Evolutionary conservation across 164 flowering plant genomes (phyloP).

Genomic region (Vitis amurensis): DNA sequence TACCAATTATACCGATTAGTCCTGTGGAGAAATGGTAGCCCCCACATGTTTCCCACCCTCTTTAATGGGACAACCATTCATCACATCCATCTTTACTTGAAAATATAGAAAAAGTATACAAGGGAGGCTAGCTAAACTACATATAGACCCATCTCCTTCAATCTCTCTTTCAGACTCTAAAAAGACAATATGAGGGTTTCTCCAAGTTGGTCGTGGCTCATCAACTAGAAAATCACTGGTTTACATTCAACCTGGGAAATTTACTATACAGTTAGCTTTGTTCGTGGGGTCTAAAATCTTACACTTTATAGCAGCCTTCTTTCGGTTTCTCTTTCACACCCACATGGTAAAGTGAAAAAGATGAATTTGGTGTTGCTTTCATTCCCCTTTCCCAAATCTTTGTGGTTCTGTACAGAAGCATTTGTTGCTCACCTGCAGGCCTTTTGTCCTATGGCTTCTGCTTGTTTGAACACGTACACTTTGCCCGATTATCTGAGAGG

Average conservation of each 20-base stretch:
- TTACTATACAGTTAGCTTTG: not conserved
- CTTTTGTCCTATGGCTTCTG: conserved; percentile 29
- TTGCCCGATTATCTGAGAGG: conserved; percentile 51
- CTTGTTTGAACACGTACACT: conserved; percentile 60
- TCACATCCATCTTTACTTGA: not conserved
- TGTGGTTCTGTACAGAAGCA: conserved; percentile 22
- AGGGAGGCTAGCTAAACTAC: not conserved
- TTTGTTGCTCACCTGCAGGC: not conserved
- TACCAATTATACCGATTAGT: not conserved
- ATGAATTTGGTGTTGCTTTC: conserved; percentile 6
- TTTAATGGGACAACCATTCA: conserved; percentile 9
- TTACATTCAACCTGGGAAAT: not conserved
- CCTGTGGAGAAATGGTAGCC: not conserved
- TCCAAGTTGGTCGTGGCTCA: not conserved
- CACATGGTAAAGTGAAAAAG: not conserved
- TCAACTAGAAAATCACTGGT: not conserved
- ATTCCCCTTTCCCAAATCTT: conserved; percentile 1
- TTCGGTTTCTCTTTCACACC: not conserved
- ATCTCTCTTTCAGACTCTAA: not conserved
- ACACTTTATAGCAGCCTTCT: not conserved
- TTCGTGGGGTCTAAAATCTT: too few species aligned
- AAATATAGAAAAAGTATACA: not conserved
- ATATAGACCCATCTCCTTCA: not conserved
- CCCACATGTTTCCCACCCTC: not conserved
- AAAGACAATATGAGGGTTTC: too few species aligned